Evolutionary conservation across 345 rosid genomes (phyloP), one percentile per base, ranked within the genome.

Genomic region (Salix dunnii): DNA sequence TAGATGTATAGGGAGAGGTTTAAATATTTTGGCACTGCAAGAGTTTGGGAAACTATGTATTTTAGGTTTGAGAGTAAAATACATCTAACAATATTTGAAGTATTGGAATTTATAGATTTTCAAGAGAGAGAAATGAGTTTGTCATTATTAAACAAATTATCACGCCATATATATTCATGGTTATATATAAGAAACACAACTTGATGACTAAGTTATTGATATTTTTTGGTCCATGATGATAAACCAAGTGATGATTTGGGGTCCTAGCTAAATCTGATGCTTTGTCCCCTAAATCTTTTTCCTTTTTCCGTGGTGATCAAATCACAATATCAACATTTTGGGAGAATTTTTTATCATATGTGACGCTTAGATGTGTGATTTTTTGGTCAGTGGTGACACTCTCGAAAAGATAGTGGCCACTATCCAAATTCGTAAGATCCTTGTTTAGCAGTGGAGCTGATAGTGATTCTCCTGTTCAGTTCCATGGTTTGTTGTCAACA

Each of bases 401-500:
- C 18, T 31, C 10, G 5, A 10, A 36, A 51, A 49, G 72, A 51
- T 75, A 67, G 62, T 66, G 65, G 49, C 72, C 77, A 75, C 42
- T 66, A 36, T 48, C 77, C 77, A 66, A 27, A 21, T 49, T 53
- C 72, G 55, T 21, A 18, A 33, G 66, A 76, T 76, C 40, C 72
- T 74, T 74, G 3, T 38, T 51, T 7, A 55, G 30, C 21, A 0
- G 36, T 40, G 69, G 67, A 25, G 1, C 21, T 66, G n/a, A 25
- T 49, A 75, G 78, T 67, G 49, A 16, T 67, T 67, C 53, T 51
- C 66, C 78, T 67, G 35, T 67, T 67, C 72, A 51, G 35, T n/a
- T 23, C 23, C 61, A 31, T 75, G 53, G 36, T 14, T 10, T 65
- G n/a, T 74, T 13, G 28, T 55, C 55, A 73, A 25, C 25, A 42